Evolutionary conservation across 2,329 filamentous ascomycete genomes (phyloP), one percentile per base, ranked within the genome.

Genomic region (Xylariaceae sp.): DNA sequence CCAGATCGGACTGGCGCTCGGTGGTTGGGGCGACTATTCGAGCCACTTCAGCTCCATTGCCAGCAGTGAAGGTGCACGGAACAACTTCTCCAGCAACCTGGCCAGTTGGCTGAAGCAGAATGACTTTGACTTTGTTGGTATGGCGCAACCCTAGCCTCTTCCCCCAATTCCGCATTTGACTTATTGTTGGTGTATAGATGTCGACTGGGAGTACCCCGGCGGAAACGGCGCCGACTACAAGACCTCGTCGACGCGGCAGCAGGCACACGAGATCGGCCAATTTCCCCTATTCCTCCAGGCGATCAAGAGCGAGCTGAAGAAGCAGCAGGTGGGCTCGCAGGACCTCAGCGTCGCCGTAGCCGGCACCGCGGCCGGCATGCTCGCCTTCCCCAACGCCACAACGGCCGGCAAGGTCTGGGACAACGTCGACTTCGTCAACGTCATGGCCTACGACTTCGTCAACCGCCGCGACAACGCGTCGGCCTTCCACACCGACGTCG

Each of bases 191-290:
- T 13, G 15, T 25, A 12, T 13, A 42, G 39, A 42, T 14, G 34
- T 39, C 19, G 39, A 42, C 21, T 42, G 39, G 39, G 39, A 42
- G 25, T 42, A 42, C 9, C 39, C 39, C 5, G 39, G 39, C 19
- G 39, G 39, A 29, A 32, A 37, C 19, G 39, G 39, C 10, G 33
- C 17, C n/a, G 19, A 18, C 11, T 9, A n/a, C 3, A n/a, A 32
- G 19, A 15, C 15, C n/a, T n/a, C n/a, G n/a, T n/a, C n/a, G n/a
- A 26, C n/a, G 12, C 6, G 5, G n/a, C 12, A 12, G 4, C 23
- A 36, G n/a, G 24, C 33, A 4, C 6, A 17, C 16, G 39, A 42
- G 19, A 39, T 42, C n/a, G 23, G 29, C 10, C 24, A 39, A 15
- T 36, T 39, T 11, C 36, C 39, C 15, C 27, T 30, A 2, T 15